phyloP scores from a whole-genome alignment of 495 filamentous ascomycete species.

The Daldinia childiae region DNA sequence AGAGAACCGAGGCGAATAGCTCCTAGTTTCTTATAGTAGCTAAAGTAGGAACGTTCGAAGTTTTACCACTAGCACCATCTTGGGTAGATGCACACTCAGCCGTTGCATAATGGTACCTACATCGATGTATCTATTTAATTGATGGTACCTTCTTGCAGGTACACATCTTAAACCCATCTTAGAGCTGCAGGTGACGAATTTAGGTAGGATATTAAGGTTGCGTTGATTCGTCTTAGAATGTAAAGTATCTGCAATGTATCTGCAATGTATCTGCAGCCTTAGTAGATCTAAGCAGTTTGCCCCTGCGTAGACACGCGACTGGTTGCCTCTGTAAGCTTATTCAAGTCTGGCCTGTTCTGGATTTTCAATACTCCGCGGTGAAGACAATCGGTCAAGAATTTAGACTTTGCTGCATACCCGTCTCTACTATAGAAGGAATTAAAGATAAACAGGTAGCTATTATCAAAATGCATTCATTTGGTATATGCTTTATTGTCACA shows the following conservation, averaged over 20 bases:
- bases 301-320: conserved; percentile 29
- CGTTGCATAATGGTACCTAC: background rate
- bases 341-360: background rate
- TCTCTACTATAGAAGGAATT: background rate
- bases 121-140: too few relatives aligned
- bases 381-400: background rate
- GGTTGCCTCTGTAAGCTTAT: conserved; percentile 5
- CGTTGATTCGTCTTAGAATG: conserved; percentile 4
- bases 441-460: background rate
- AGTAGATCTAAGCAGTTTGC: conserved; percentile 27
- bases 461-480: background rate
- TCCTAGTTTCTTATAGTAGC: background rate
- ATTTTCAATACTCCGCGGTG: background rate
- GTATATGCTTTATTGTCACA: too few relatives aligned
- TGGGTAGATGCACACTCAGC: background rate
- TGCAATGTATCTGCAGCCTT: conserved; percentile 28
- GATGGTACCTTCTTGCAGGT: background rate
- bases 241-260: background rate
- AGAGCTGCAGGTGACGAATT: background rate
- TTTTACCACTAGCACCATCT: conserved; percentile 14
- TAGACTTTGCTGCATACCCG: background rate
- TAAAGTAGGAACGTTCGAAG: background rate
- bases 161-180: background rate
- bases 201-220: background rate
- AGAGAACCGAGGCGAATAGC: background rate